Conservation (phyloP, 2,329 filamentous ascomycete genomes). For the Ophiostoma ips region DNA sequence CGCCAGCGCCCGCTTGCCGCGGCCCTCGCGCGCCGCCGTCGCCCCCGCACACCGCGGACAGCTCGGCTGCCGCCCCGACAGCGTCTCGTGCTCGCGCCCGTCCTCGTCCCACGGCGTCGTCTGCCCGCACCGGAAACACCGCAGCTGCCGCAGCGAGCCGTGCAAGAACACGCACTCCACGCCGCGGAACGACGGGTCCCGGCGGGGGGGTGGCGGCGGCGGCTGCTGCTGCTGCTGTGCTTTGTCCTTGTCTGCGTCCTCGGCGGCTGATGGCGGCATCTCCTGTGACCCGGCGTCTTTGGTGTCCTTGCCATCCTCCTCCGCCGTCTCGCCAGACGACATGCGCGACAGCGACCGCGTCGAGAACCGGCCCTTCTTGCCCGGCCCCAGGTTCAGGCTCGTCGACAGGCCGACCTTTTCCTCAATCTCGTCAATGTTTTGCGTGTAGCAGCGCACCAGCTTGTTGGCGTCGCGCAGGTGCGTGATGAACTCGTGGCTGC, state of each 20-base stretch:
- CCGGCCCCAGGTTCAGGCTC: slow-evolving; percentile 46
- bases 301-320: neutral
- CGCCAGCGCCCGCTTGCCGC: slow-evolving; percentile 51
- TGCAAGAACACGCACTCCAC: slow-evolving; percentile 59
- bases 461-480: slow-evolving; percentile 53
- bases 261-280: slow-evolving; percentile 1
- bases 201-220: neutral
- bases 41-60: slow-evolving; percentile 53
- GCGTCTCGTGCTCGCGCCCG: slow-evolving; percentile 38
- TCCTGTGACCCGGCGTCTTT: neutral
- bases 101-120: slow-evolving; percentile 46
- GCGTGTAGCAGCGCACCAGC: slow-evolving; percentile 58
- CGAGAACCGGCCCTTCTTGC: slow-evolving; percentile 46
- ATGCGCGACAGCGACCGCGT: slow-evolving; percentile 16
- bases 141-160: slow-evolving; percentile 49
- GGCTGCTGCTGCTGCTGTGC: neutral
- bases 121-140: slow-evolving; percentile 48
- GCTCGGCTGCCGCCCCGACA: slow-evolving; percentile 51
- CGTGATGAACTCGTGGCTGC: slow-evolving; percentile 55
- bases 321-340: neutral
- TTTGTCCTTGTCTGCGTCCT: neutral
- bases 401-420: slow-evolving; percentile 55
- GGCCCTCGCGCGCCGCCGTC: slow-evolving; percentile 46
- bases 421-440: slow-evolving; percentile 64
- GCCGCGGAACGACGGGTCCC: slow-evolving; percentile 24